Evolutionary conservation across 2,329 filamentous ascomycete genomes (phyloP).

Genomic region (Boeremia exigua): DNA sequence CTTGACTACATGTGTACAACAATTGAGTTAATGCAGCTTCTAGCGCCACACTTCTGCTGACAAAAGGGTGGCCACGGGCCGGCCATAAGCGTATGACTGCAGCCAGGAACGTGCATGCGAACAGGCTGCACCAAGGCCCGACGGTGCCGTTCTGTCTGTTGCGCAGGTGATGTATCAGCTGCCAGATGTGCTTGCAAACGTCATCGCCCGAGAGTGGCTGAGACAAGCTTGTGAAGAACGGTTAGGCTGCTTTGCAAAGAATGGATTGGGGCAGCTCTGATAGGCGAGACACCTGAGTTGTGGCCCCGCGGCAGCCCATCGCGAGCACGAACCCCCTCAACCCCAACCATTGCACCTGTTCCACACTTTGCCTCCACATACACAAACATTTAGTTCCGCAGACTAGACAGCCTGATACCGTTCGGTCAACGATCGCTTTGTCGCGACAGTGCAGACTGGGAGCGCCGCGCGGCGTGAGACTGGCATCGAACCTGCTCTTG

Average conservation of each 20-base stretch:
- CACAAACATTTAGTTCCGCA: conserved; percentile 7
- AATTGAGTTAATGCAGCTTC: background rate
- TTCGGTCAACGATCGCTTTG: background rate
- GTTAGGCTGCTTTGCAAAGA: conserved; percentile 6
- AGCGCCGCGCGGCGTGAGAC: conserved; percentile 19
- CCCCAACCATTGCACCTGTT: conserved; percentile 16
- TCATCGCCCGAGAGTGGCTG: conserved; percentile 15
- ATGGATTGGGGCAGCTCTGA: conserved; percentile 18
- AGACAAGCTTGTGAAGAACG: conserved; percentile 19
- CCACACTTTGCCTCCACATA: conserved; percentile 22
- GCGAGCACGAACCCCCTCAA: conserved; percentile 3
- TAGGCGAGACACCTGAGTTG: conserved; percentile 12
- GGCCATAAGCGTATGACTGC: conserved; percentile 26
- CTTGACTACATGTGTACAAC: conserved; percentile 1
- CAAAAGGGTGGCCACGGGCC: conserved; percentile 26
- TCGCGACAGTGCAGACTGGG: background rate
- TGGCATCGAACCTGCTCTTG: conserved; percentile 26
- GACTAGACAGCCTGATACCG: background rate
- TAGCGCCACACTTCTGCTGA: background rate
- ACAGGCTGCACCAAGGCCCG: conserved; percentile 3
- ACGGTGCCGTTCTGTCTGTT: conserved; percentile 1
- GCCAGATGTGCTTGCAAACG: conserved; percentile 4
- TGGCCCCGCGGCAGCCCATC: conserved; percentile 9
- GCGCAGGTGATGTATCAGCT: conserved; percentile 13
- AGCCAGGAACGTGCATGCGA: conserved; percentile 1